Evolutionary conservation across 2,329 filamentous ascomycete species (phyloP).

Genomic region (Endothia cerciana): DNA sequence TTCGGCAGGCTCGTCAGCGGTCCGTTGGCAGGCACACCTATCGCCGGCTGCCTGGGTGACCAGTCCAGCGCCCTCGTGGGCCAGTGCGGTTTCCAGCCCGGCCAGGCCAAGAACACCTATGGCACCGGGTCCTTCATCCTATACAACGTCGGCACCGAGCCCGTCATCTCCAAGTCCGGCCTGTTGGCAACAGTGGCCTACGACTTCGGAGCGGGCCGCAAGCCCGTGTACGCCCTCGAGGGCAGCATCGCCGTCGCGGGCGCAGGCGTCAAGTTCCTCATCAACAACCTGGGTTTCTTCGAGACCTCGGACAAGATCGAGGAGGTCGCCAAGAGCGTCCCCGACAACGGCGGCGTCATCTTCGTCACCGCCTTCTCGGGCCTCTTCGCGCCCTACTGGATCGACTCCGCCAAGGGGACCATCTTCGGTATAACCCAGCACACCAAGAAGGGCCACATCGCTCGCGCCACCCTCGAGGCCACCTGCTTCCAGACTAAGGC

Average conservation of each 20-base stretch:
- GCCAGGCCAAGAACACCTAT: conserved; percentile 88
- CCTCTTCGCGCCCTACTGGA: conserved; percentile 92
- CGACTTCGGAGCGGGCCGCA: conserved; percentile 66
- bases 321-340: conserved; percentile 54
- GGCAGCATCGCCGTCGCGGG: conserved; percentile 84
- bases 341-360: conserved; percentile 80
- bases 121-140: conserved; percentile 88
- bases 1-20: conserved; percentile 72
- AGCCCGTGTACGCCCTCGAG: conserved; percentile 79
- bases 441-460: conserved; percentile 84
- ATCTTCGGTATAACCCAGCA: conserved; percentile 86
- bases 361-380: conserved; percentile 92
- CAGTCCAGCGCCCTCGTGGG: conserved; percentile 86
- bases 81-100: conserved; percentile 80
- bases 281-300: conserved; percentile 67
- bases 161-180: conserved; percentile 82
- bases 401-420: conserved; percentile 88
- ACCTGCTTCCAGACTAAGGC: conserved; percentile 93
- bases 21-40: conserved; percentile 68
- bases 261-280: conserved; percentile 75
- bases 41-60: conserved; percentile 85
- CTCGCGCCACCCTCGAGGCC: conserved; percentile 85
- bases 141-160: conserved; percentile 84
- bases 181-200: conserved; percentile 87
- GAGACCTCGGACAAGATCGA: conserved; percentile 53